These are phyloP conservation scores for Nitzschia putrida DNA, from an alignment of 108 stramenopile genomes.

Conservation along the genomic window DNA sequence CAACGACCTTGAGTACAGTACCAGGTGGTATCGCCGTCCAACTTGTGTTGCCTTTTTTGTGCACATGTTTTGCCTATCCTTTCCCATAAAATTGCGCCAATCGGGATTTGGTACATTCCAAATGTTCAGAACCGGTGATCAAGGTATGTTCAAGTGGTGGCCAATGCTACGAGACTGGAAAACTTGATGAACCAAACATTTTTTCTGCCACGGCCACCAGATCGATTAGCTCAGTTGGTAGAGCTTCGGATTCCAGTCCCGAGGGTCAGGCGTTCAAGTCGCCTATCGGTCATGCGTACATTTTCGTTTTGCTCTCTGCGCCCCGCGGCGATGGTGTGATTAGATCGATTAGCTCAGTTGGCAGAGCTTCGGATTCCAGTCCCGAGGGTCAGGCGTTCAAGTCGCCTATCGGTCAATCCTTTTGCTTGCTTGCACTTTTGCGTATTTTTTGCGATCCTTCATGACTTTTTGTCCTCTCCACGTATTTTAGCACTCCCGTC, in stretches of 20 bases:
- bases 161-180: background rate
- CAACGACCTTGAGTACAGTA: background rate
- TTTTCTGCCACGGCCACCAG: background rate
- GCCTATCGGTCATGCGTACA: conserved; percentile 53
- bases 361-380: conserved; percentile 79
- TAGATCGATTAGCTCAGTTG: conserved; percentile 65
- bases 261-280: conserved; percentile 81
- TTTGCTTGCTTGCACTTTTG: no score
- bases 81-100: no score
- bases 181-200: background rate
- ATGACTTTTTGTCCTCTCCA: no score
- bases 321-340: no score
- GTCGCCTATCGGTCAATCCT: conserved; percentile 6
- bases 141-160: no score
- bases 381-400: conserved; percentile 82
- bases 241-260: conserved; percentile 80
- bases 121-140: no score
- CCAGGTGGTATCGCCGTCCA: background rate
- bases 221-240: conserved; percentile 69
- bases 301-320: background rate
- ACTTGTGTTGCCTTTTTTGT: background rate
- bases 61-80: no score
- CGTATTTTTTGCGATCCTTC: no score
- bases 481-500: no score
- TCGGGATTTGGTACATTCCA: no score